A percentile compares a stretch with the other conserved stretches of the same genome.
These are phyloP conservation scores for Monosporascus sp. DNA, from an alignment of 2,329 filamentous ascomycete species.

Conservation along the genomic window DNA sequence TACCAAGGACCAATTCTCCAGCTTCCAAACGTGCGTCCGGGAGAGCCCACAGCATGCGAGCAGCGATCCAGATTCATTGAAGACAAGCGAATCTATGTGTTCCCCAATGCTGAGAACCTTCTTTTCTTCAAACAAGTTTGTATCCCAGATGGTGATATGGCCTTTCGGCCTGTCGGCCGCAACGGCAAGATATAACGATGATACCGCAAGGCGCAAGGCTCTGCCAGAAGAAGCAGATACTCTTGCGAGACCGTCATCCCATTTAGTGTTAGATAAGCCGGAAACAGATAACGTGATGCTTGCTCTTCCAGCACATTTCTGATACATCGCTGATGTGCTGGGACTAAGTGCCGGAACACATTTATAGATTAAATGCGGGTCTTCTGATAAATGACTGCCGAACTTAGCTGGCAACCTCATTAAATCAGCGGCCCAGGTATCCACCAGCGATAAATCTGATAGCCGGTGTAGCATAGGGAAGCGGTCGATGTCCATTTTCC, in stretches of 20 bases:
- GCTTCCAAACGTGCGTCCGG: constrained; percentile 8
- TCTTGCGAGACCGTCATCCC: constrained; percentile 22
- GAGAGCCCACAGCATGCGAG: constrained; percentile 9
- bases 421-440: constrained; percentile 17
- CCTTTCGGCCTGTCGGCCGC: constrained; percentile 3
- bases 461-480: constrained; percentile 8
- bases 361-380: constrained; percentile 18
- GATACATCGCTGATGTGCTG: constrained; percentile 12
- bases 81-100: constrained; percentile 6
- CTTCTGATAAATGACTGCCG: constrained; percentile 13
- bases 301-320: constrained; percentile 11
- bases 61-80: constrained; percentile 8
- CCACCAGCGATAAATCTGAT: constrained; percentile 11
- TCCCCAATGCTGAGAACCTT: constrained; percentile 8
- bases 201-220: constrained; percentile 9
- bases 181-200: constrained; percentile 8
- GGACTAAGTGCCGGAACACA: constrained; percentile 20
- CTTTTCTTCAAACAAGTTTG: constrained; percentile 7
- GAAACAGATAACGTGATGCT: constrained; percentile 10
- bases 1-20: constrained; percentile 3
- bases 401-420: constrained; percentile 16
- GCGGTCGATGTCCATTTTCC: constrained; percentile 5
- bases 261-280: constrained; percentile 13
- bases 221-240: constrained; percentile 10
- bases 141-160: constrained; percentile 13